These are phyloP conservation scores for Jacaranda copaia DNA, from an alignment of 257 asterid species.

Conservation along the genomic window DNA sequence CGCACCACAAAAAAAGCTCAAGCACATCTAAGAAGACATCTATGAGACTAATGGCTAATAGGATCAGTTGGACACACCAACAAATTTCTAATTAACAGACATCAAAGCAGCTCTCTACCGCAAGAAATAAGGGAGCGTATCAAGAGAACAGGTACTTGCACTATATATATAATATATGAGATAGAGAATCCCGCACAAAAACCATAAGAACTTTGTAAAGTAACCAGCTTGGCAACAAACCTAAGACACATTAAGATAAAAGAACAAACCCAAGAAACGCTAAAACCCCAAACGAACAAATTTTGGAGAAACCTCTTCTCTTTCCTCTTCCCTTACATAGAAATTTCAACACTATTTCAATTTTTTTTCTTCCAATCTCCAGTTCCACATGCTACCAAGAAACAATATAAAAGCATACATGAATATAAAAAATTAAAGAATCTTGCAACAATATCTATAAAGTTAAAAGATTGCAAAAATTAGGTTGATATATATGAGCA, in stretches of 20 bases:
- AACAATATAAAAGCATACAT: not conserved
- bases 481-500: not conserved
- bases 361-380: not conserved
- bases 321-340: not conserved
- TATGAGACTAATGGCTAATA: constrained; percentile 19
- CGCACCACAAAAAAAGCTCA: constrained; percentile 19
- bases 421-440: not conserved
- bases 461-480: not conserved
- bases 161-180: not conserved
- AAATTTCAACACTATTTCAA: constrained; percentile 19
- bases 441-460: constrained; percentile 1
- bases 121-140: not conserved
- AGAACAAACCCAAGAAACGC: too few species aligned
- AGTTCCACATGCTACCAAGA: constrained; percentile 12
- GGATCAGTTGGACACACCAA: constrained; percentile 1
- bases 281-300: not conserved
- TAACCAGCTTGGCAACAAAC: constrained; percentile 16
- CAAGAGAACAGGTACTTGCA: not conserved
- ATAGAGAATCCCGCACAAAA: not conserved
- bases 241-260: not conserved
- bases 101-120: constrained; percentile 16
- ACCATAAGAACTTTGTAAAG: not conserved
- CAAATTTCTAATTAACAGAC: constrained; percentile 8
- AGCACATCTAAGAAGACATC: constrained; percentile 18
- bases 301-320: not conserved